Percentiles rank a stretch among this genome's conserved stretches.
Conservation (phyloP, 139 green algal species). For the Chlorella sp. region DNA sequence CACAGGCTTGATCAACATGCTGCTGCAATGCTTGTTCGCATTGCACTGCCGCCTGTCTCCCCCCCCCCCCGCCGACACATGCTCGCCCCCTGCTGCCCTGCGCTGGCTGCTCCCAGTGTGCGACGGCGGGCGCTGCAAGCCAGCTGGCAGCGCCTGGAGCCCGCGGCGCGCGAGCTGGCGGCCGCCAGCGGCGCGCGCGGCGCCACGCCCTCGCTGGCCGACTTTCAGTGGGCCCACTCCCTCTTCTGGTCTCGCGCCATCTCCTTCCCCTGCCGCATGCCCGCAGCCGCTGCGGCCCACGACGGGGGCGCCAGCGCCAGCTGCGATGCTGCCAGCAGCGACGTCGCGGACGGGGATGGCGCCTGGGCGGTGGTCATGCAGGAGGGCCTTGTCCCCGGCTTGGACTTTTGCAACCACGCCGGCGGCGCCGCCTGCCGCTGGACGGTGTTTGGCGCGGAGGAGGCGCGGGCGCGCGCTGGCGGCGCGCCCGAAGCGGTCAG, state of each 20-base stretch:
- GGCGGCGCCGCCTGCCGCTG: slow-evolving; percentile 52
- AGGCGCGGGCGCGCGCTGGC: not conserved
- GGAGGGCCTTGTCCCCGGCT: slow-evolving; percentile 75
- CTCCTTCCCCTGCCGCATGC: slow-evolving; percentile 23
- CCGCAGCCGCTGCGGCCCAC: no score
- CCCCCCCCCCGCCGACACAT: not conserved
- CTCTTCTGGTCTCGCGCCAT: slow-evolving; percentile 51
- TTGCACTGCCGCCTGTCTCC: no score
- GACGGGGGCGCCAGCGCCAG: not conserved
- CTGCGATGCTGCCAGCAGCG: no score
- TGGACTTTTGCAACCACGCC: slow-evolving; percentile 89
- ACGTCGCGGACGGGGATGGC: no score
- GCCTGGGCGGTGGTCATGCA: not conserved
- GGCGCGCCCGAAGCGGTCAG: not conserved
- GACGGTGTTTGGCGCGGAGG: slow-evolving; percentile 30
- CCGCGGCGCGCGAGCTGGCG: slow-evolving; percentile 31
- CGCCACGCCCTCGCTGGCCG: slow-evolving; percentile 44
- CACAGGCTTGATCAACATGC: no score
- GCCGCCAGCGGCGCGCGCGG: slow-evolving; percentile 11
- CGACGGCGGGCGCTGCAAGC: not conserved
- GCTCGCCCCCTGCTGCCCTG: not conserved
- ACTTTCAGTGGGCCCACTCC: slow-evolving; percentile 76
- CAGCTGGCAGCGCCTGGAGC: slow-evolving; percentile 37
- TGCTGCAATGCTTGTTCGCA: no score
- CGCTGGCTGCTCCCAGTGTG: not conserved